A percentile compares a stretch with the other conserved stretches of the same genome.
These are phyloP conservation scores for Penicillium hesseltinei DNA, from an alignment of 2,329 filamentous ascomycete species.

Conservation along the genomic window DNA sequence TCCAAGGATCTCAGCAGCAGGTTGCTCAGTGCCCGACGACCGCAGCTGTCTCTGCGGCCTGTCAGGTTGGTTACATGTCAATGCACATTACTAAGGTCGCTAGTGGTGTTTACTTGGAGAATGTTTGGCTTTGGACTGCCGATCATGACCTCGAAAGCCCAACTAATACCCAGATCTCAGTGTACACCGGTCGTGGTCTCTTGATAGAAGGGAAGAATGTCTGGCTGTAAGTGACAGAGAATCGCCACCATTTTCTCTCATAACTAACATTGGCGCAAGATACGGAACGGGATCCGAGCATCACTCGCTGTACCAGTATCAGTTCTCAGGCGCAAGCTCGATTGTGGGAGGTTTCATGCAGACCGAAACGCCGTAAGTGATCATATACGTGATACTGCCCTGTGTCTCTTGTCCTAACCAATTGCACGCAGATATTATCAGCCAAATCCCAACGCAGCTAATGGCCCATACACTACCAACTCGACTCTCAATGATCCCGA, in stretches of 20 bases:
- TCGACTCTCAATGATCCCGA: conserved; percentile 35
- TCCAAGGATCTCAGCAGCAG: conserved; percentile 49
- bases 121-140: conserved; percentile 53
- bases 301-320: conserved; percentile 50
- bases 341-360: conserved; percentile 39
- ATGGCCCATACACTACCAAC: conserved; percentile 33
- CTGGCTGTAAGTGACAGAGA: conserved; percentile 35
- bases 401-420: neutral
- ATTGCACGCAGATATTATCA: conserved; percentile 36
- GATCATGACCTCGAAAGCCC: conserved; percentile 57
- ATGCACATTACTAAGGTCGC: conserved; percentile 39
- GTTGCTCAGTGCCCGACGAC: conserved; percentile 45
- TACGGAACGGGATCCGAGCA: conserved; percentile 49
- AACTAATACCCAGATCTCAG: conserved; percentile 49
- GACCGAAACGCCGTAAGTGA: conserved; percentile 39
- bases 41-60: conserved; percentile 35
- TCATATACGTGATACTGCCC: no score
- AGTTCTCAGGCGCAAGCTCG: conserved; percentile 40
- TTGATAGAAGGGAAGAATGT: conserved; percentile 47
- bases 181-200: conserved; percentile 55
- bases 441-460: conserved; percentile 36
- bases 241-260: neutral
- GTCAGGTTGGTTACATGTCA: conserved; percentile 38
- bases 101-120: conserved; percentile 47
- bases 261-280: conserved; percentile 18